Evolutionary conservation across 75 land plant species (phyloP).

Genomic region (Adiantum capillusveneris): DNA sequence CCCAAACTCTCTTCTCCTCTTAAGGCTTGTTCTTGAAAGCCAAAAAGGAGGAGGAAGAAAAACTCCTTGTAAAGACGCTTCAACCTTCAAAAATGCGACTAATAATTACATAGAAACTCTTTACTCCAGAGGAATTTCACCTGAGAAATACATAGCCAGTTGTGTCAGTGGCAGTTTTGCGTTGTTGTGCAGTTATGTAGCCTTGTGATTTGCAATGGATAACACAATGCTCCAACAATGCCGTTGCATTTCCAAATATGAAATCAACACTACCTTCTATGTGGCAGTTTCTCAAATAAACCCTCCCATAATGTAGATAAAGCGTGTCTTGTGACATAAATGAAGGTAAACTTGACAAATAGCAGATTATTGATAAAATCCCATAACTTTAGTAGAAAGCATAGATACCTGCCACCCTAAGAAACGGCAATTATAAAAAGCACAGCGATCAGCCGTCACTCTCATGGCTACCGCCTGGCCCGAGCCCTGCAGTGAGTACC

Average conservation of each 20-base stretch:
- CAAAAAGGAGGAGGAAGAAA: no score
- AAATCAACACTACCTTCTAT: conserved; percentile 29
- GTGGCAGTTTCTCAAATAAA: conserved; percentile 20
- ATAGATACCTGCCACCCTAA: conserved; percentile 1
- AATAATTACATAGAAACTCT: not conserved
- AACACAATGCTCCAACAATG: conserved; percentile 24
- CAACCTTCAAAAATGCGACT: no score
- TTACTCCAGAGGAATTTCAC: not conserved
- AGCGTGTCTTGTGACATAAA: conserved; percentile 15
- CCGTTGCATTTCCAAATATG: conserved; percentile 27
- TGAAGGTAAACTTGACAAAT: no score
- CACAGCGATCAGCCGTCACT: conserved; percentile 9
- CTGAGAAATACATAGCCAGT: conserved; percentile 26
- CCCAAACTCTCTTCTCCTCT: no score
- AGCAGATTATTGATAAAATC: no score
- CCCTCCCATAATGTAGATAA: conserved; percentile 26
- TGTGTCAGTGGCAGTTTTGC: conserved; percentile 4
- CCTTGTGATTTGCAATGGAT: conserved; percentile 26
- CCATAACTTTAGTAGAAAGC: no score
- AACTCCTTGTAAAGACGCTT: no score
- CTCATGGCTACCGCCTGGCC: conserved; percentile 14
- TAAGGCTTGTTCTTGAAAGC: no score
- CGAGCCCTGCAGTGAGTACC: not conserved
- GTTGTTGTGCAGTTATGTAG: conserved; percentile 18
- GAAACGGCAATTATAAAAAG: conserved; percentile 14